Percentiles rank a stretch among this genome's conserved stretches.
Conservation (phyloP, 2,329 filamentous ascomycete species). For the Xylariaceae sp. region DNA sequence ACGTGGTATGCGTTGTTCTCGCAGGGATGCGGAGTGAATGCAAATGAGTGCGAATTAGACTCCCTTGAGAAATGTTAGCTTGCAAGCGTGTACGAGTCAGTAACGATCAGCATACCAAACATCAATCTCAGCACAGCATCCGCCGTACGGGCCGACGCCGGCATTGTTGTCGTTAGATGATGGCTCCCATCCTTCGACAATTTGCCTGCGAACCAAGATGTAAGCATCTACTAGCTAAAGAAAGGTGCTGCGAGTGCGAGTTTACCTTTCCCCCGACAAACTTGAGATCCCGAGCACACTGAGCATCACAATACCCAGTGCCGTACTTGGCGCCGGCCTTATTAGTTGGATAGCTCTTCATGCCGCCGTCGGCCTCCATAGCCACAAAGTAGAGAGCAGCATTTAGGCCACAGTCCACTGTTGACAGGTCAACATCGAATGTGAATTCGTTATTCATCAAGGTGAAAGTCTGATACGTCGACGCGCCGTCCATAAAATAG, state of each 20-base stretch:
- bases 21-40: conserved; percentile 61
- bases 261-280: conserved; percentile 45
- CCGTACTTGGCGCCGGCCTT: conserved; percentile 45
- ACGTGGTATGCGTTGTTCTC: conserved; percentile 42
- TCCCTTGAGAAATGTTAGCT: conserved; percentile 31
- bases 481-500: conserved; percentile 55
- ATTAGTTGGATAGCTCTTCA: conserved; percentile 44
- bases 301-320: conserved; percentile 53
- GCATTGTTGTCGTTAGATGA: conserved; percentile 48
- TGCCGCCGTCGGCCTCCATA: conserved; percentile 54
- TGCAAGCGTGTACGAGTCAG: background rate
- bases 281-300: conserved; percentile 48
- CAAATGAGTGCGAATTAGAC: conserved; percentile 58
- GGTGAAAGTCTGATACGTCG: conserved; percentile 56
- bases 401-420: conserved; percentile 59
- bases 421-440: conserved; percentile 61
- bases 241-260: background rate
- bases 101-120: conserved; percentile 41
- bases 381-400: conserved; percentile 57
- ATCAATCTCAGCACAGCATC: conserved; percentile 59
- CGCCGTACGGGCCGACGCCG: conserved; percentile 46
- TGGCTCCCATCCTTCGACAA: conserved; percentile 45
- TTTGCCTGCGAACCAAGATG: conserved; percentile 33
- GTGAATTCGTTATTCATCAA: conserved; percentile 58
- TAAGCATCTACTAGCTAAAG: conserved; percentile 1